phyloP scores from a whole-genome alignment of 352 stramenopile species.

The Phytophthora parvispora region DNA sequence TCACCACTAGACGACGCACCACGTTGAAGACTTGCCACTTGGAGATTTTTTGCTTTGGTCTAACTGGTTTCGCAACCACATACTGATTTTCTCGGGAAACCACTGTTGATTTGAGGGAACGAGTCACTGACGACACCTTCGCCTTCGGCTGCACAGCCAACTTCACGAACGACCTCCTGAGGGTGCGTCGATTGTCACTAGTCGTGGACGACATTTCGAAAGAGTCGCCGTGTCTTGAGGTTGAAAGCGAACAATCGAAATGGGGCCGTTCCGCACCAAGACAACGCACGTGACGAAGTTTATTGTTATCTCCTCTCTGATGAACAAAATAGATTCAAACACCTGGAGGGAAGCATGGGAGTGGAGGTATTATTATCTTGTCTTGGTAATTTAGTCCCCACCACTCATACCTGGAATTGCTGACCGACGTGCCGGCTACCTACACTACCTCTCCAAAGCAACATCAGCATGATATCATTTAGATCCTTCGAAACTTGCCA shows the following conservation, averaged over 20 bases:
- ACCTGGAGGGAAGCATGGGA: no score
- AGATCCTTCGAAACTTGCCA: no score
- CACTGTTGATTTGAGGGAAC: background rate
- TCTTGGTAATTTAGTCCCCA: no score
- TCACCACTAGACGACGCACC: slow-evolving; percentile 14
- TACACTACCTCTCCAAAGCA: no score
- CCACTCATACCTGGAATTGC: no score
- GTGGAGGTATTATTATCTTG: no score
- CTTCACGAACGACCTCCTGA: background rate
- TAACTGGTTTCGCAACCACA: background rate
- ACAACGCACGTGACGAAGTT: background rate
- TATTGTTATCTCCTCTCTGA: no score
- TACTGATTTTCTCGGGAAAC: background rate
- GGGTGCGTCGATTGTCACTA: background rate
- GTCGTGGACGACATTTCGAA: background rate
- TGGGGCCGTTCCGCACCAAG: no score
- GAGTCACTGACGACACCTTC: background rate
- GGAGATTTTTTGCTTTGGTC: background rate
- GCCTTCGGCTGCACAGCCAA: background rate
- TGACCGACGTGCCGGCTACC: no score
- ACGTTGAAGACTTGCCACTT: slow-evolving; percentile 15
- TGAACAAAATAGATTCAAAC: no score
- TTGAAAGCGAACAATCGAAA: background rate
- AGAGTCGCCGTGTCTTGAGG: background rate
- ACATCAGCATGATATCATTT: no score